Conservation (phyloP, 1,139 yeast species). For the Zygoascus sp. region DNA sequence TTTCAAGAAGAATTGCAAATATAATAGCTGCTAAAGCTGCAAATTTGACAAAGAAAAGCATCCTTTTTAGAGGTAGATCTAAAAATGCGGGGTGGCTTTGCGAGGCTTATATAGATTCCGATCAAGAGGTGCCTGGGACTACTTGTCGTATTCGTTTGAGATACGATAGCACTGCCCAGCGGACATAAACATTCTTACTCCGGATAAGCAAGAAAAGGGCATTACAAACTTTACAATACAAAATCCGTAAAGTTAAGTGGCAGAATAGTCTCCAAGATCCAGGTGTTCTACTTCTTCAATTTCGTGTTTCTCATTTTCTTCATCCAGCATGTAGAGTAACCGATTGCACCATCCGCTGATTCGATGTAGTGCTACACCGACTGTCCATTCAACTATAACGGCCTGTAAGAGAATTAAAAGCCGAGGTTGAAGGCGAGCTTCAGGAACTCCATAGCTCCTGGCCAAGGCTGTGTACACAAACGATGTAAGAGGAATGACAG, state of each 20-base stretch:
- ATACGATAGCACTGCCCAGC: background rate
- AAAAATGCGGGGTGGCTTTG: background rate
- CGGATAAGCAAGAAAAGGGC: too few species aligned
- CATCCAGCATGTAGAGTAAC: background rate
- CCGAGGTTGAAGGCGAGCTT: background rate
- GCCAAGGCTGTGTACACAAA: background rate
- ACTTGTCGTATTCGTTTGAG: background rate
- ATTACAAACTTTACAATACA: too few species aligned
- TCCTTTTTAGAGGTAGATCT: background rate
- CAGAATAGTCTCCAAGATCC: background rate
- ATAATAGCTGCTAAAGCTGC: conserved; percentile 14
- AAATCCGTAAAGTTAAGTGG: too few species aligned
- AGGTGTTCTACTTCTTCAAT: background rate
- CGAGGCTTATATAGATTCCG: too few species aligned
- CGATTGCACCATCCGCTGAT: conserved; percentile 3
- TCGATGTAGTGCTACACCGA: background rate
- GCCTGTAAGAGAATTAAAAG: conserved; percentile 2
- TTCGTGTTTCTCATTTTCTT: background rate
- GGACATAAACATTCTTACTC: background rate
- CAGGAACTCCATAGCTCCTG: conserved; percentile 2
- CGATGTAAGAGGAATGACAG: background rate
- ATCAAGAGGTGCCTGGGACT: background rate
- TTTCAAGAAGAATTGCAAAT: conserved; percentile 18
- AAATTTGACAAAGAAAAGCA: conserved; percentile 2
- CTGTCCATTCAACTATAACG: conserved; percentile 6